Base-by-base conservation (phyloP, 2,329 filamentous ascomycete genomes). In the Trichoderma hamatum region DNA sequence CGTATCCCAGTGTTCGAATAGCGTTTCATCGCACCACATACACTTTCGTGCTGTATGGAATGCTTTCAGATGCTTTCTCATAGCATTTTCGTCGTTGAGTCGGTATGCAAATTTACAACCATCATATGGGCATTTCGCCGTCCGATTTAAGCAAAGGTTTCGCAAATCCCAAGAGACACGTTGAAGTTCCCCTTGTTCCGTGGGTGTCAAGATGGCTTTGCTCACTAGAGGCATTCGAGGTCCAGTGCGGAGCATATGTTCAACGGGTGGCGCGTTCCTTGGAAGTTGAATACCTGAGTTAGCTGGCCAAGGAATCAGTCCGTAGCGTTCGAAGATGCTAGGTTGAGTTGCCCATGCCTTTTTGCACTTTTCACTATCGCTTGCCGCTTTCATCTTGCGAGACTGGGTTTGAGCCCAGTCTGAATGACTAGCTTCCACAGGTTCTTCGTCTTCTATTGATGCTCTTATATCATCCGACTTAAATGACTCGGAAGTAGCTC, bases 161-260 rank as follows among this genome's bases (percentile, higher is more conserved):
- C 69, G 51, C n/a, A 69, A n/a, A 0, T 70, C 43, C 51, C 43
- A 70, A 5, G 56, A 14, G 24, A 10, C 28, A 6, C 30, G 36
- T 49, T 51, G 69, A 19, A 70, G 69, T 9, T 49, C 43, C 7
- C 36, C 69, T 34, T 70, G 69, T 16, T 70, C 69, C 3, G 77
- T 80, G 0, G 79, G 78, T 0, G 83, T 85, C 66, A 83, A 72
- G 19, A 83, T 74, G 78, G n/a, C 16, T 30, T 59, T 70, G 21
- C 43, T 43, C 19, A 82, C 72, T 56, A 78, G 76, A 1, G 82
- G 82, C 30, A 81, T 72, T 34, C 74, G 75, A 21, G 72, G 71
- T 0, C 76, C 74, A 0, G 76, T 80, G 13, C 75, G 75, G 56
- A 84, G 74, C 21, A 84, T 71, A 2, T 72, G 71, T 69, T 85